These are phyloP conservation scores for Talaromyces albobiverticillius DNA, from an alignment of 2,329 filamentous ascomycete species.

Conservation along the genomic window DNA sequence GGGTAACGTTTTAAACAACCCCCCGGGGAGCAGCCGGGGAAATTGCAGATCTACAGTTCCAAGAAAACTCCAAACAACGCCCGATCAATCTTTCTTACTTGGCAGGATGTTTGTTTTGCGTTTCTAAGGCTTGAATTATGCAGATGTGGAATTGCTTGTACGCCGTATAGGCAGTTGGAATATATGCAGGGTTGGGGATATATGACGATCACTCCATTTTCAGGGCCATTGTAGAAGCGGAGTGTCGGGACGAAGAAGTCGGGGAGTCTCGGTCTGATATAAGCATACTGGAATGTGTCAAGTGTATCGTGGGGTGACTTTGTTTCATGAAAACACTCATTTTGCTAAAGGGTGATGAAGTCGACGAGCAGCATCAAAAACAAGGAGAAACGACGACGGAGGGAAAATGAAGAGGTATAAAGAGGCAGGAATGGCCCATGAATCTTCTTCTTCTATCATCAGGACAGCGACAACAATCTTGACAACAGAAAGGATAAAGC, in stretches of 20 bases:
- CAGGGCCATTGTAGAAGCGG: background rate
- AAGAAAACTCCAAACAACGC: no score
- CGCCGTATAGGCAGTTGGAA: no score
- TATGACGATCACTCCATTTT: no score
- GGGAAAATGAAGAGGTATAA: background rate
- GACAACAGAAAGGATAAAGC: background rate
- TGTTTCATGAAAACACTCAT: background rate
- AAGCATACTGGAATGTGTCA: background rate
- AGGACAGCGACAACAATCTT: constrained; percentile 12
- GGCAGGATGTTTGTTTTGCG: background rate
- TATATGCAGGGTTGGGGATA: no score
- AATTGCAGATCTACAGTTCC: no score
- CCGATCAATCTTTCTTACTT: no score
- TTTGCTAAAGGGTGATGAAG: background rate
- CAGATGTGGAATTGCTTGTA: background rate
- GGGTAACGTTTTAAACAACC: no score
- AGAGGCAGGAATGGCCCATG: background rate
- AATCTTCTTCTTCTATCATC: background rate
- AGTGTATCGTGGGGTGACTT: background rate
- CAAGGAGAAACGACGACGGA: background rate
- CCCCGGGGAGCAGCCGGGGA: no score
- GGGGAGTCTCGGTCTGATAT: background rate
- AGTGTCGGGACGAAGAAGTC: background rate
- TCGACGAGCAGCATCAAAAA: background rate
- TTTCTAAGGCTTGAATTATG: no score